phyloP scores from a whole-genome alignment of 176 grass and related monocot species.

The Carex scoparia region DNA sequence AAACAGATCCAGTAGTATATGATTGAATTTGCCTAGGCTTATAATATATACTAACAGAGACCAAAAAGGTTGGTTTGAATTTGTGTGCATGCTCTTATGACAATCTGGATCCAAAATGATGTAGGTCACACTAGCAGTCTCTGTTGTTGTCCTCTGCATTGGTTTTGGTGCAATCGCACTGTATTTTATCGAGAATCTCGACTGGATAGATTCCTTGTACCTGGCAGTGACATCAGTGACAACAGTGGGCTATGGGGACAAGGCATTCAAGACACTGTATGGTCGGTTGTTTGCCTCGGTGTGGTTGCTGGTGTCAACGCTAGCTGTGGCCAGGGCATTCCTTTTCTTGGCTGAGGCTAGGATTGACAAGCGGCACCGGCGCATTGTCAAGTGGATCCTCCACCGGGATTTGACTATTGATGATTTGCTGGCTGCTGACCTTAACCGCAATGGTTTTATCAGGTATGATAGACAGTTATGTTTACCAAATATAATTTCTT shows the following conservation, averaged over 20 bases:
- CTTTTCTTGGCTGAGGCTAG: constrained; percentile 54
- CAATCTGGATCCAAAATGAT: not conserved
- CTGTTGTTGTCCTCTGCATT: constrained; percentile 25
- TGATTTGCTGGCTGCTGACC: constrained; percentile 57
- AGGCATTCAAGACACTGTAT: constrained; percentile 34
- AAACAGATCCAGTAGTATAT: not conserved
- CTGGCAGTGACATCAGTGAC: constrained; percentile 59
- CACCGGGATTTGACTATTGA: constrained; percentile 32
- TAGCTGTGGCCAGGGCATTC: constrained; percentile 58
- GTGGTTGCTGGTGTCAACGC: constrained; percentile 60
- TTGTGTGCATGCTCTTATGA: not conserved
- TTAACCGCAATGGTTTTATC: constrained; percentile 39
- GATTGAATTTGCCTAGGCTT: not conserved
- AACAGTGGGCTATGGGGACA: constrained; percentile 63
- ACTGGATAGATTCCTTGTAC: constrained; percentile 46
- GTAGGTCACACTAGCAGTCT: constrained; percentile 24
- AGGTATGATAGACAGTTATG: constrained; percentile 15
- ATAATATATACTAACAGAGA: not conserved
- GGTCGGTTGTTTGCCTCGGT: constrained; percentile 47
- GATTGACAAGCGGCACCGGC: constrained; percentile 41
- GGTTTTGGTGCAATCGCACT: constrained; percentile 32
- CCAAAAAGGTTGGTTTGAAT: not conserved
- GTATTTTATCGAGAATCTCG: constrained; percentile 34
- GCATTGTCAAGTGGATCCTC: constrained; percentile 47
- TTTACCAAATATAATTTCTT: not conserved